A percentile compares a stretch with the other conserved stretches of the same genome.
These are phyloP conservation scores for Phytophthora brassicae DNA, from an alignment of 352 stramenopile species.

Conservation along the genomic window DNA sequence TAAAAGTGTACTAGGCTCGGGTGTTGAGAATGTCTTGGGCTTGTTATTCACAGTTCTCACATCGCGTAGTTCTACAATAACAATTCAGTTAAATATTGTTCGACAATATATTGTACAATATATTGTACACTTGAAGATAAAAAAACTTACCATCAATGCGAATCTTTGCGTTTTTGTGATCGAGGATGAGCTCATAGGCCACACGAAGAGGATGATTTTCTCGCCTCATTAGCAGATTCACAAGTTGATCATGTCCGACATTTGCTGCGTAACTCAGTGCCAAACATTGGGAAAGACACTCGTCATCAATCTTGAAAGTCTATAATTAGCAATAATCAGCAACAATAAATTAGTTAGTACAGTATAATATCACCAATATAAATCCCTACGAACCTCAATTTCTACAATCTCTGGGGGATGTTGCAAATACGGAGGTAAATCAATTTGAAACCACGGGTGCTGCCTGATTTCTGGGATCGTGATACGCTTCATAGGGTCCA, in stretches of 20 bases:
- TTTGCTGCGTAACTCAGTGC: constrained; percentile 48
- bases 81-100: background rate
- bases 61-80: constrained; percentile 62
- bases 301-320: constrained; percentile 82
- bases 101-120: too few species aligned
- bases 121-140: too few species aligned
- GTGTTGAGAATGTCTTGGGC: constrained; percentile 76
- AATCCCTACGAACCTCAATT: constrained; percentile 83
- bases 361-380: background rate
- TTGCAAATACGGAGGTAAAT: constrained; percentile 97
- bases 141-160: constrained; percentile 76
- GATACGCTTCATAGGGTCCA: constrained; percentile 99
- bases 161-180: constrained; percentile 97
- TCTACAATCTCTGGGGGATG: constrained; percentile 95
- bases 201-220: constrained; percentile 88
- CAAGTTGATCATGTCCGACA: constrained; percentile 60
- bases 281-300: constrained; percentile 66
- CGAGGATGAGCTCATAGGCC: constrained; percentile 97
- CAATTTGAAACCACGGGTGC: constrained; percentile 98
- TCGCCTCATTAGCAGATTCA: constrained; percentile 54
- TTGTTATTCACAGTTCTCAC: constrained; percentile 69
- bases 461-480: constrained; percentile 98
- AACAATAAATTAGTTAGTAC: background rate
- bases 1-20: constrained; percentile 65
- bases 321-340: constrained; percentile 18